Conservation (phyloP, 768 basidiomycete genomes). For the Serendipita sp. region DNA sequence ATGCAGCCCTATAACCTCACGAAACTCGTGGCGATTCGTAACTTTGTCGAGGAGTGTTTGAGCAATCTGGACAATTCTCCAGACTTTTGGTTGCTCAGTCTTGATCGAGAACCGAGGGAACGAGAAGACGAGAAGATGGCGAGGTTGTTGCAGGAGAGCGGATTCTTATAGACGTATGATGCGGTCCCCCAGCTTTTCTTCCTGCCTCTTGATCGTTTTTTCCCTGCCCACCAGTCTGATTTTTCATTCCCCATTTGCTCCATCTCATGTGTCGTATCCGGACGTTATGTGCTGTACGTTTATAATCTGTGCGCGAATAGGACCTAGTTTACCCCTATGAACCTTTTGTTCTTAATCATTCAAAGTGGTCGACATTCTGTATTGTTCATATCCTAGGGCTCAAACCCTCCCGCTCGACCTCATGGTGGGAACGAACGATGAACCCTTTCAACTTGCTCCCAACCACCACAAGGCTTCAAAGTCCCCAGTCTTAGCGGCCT, state of each 20-base stretch:
- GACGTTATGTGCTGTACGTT: too few relatives aligned
- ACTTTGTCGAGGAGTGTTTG: slow-evolving; percentile 66
- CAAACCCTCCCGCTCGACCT: too few relatives aligned
- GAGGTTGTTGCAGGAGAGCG: slow-evolving; percentile 70
- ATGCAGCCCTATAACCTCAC: slow-evolving; percentile 76
- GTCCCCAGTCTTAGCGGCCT: too few relatives aligned
- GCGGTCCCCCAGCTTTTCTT: slow-evolving; percentile 22
- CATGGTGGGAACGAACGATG: too few relatives aligned
- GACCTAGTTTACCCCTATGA: too few relatives aligned
- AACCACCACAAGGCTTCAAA: too few relatives aligned
- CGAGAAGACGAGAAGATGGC: slow-evolving; percentile 96
- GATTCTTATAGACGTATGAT: slow-evolving; percentile 40
- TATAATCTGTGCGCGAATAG: too few relatives aligned
- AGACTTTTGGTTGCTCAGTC: slow-evolving; percentile 59
- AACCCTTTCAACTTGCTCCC: too few relatives aligned
- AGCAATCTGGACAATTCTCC: slow-evolving; percentile 47
- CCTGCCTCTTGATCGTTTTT: not conserved
- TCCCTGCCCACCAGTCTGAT: not conserved
- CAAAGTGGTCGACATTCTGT: too few relatives aligned
- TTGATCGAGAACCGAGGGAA: slow-evolving; percentile 84
- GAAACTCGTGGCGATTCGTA: slow-evolving; percentile 44
- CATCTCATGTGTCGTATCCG: too few relatives aligned
- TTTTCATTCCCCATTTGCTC: not conserved
- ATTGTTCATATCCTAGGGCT: too few relatives aligned
- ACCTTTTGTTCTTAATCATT: too few relatives aligned